Conservation (phyloP, 768 basidiomycete species). For the Butyriboletus loyo region DNA sequence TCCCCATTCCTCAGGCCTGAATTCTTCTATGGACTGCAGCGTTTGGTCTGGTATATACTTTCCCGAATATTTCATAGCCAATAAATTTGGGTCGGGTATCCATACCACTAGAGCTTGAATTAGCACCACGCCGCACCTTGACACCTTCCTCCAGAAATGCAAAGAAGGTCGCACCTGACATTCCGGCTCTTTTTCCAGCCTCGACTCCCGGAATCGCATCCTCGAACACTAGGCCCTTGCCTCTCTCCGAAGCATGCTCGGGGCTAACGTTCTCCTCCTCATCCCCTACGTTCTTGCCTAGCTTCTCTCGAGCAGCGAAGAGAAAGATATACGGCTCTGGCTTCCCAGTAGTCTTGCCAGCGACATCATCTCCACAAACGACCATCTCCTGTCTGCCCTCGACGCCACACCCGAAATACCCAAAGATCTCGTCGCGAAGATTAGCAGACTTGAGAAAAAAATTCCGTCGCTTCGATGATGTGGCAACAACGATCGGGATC, state of each 20-base stretch:
- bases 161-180: conserved; percentile 59
- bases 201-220: conserved; percentile 75
- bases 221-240: conserved; percentile 76
- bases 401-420: conserved; percentile 23
- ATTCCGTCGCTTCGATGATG: conserved; percentile 65
- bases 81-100: conserved; percentile 75
- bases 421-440: conserved; percentile 54
- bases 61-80: conserved; percentile 46
- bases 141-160: not conserved
- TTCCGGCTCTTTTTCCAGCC: conserved; percentile 80
- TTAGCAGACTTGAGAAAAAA: conserved; percentile 67
- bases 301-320: conserved; percentile 58
- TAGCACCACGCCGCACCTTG: conserved; percentile 1
- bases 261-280: conserved; percentile 33
- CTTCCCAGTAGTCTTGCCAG: conserved; percentile 61
- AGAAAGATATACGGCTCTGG: conserved; percentile 83
- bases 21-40: conserved; percentile 62
- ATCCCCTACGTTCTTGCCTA: conserved; percentile 56
- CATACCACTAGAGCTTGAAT: conserved; percentile 58
- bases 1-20: conserved; percentile 82
- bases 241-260: conserved; percentile 45
- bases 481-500: conserved; percentile 80
- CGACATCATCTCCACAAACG: conserved; percentile 71
- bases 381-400: conserved; percentile 42
- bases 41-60: conserved; percentile 57